Evolutionary conservation across 2,329 filamentous ascomycete species (phyloP), one percentile per base, ranked within the genome.

Genomic region (Pseudocercospora musae): DNA sequence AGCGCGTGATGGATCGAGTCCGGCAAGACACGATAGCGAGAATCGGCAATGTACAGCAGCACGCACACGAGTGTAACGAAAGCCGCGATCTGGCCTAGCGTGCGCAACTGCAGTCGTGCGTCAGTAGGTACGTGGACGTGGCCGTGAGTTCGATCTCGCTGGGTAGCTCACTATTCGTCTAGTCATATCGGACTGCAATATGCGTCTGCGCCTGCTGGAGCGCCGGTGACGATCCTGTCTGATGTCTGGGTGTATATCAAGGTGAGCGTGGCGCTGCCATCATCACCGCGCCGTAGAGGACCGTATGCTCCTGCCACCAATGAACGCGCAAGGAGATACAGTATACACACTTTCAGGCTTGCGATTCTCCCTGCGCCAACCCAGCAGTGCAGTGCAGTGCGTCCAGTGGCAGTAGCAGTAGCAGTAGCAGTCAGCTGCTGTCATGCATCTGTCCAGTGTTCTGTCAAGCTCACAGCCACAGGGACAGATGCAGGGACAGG

Each of bases 1-100:
- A 96, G 87, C 76, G 94, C 91, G 75, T 87, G 89, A 81, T 97
- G 93, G 69, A 97, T 89, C 63, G 89, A 86, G 71, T 88, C 87
- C 46, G 93, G 93, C 37, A 97, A 86, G 63, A 97, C 89, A 69
- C 90, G 86, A 80, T 95, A 96, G 75, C 89, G 91, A 73, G 88
- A 90, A 79, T 97, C 93, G 80, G 96, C 87, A 76, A 96, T 84
- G 76, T 94, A 87, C 71, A 94, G 78, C 70, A 93, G 74, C 69
- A 94, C 81, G 69, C 89, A 85, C 69, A 78, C 71, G 72, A 92
- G 80, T 68, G 85, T 75, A 60, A 85, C 81, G 61, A 92, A 82
- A 61, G 86, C 81, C 67, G 84, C 81, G 73, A 95, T 86, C 83
- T 97, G 91, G 74, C 89, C 81, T 73, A 89, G 85, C 67, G 92